Conservation (phyloP, 345 rosid species). For the Anacardium occidentale region DNA sequence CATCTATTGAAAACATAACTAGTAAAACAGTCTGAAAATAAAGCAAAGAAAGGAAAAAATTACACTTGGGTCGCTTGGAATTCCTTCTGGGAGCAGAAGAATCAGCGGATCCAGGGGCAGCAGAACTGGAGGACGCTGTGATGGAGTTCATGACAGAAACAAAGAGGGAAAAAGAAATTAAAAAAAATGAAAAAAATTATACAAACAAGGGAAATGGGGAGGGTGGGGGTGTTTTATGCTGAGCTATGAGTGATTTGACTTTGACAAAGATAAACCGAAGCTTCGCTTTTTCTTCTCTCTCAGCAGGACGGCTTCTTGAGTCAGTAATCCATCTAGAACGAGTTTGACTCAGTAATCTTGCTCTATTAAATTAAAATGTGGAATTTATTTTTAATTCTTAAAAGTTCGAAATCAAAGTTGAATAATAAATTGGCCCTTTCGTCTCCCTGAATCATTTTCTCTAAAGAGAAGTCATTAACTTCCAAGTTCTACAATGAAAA, state of each 20-base stretch:
- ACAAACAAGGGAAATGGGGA: neutral
- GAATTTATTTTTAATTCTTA: too few relatives aligned
- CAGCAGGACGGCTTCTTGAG: neutral
- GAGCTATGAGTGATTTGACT: slow-evolving; percentile 14
- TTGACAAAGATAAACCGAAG: neutral
- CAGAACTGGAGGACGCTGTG: slow-evolving; percentile 71
- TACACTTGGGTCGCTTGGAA: slow-evolving; percentile 97
- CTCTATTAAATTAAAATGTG: too few relatives aligned
- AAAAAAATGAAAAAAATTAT: neutral
- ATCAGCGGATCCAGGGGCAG: slow-evolving; percentile 72
- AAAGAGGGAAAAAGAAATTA: neutral
- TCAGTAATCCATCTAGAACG: too few relatives aligned
- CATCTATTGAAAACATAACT: neutral
- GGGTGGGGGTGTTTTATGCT: neutral
- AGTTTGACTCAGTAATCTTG: too few relatives aligned
- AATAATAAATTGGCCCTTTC: too few relatives aligned
- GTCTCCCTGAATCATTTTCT: too few relatives aligned
- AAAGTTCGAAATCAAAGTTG: too few relatives aligned
- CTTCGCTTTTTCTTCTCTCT: neutral
- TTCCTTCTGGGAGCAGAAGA: slow-evolving; percentile 64
- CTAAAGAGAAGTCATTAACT: too few relatives aligned
- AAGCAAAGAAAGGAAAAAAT: slow-evolving; percentile 9
- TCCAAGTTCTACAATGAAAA: too few relatives aligned
- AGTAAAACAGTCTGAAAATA: neutral
- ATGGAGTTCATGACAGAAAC: slow-evolving; percentile 42